Evolutionary conservation across 805 yeast species (phyloP), one percentile per base, ranked within the genome.

Genomic region (Lachancea fermentati): DNA sequence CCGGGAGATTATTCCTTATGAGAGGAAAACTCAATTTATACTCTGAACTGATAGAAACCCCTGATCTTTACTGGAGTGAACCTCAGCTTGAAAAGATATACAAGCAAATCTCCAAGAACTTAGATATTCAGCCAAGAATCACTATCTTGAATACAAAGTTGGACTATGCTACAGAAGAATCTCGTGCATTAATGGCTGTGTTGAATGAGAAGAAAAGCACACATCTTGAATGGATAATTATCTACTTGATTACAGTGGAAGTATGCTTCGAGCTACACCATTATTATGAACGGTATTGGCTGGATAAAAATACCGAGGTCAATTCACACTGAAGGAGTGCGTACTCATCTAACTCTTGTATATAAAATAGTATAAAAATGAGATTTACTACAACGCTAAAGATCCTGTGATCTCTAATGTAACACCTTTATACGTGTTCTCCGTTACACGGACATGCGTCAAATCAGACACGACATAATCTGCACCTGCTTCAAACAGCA

Each of bases 1-100:
- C 93, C 0, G 96, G 96, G 0, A 69, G 79, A 40, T 66, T 89
- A 16, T 75, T 89, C 48, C 65, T 85, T 32, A 66, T 89, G 11
- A 67, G 97, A 44, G 96, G 95, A 1, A 82, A 82, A 49, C 69
- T 89, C 49, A 89, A 89, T 51, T 65, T 89, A 24, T 87, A 89
- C 60, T 83, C 91, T 7, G 96, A 88, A 54, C 70, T 89, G 44
- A 85, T 86, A 22, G 96, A 88, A 51, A 86, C 94, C 0, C 97
- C 97, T 0, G 97, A 89, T 58, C 63, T 87, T 32, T 89, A 88
- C 61, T 89, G 97, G 97, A 75, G 86, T 34, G 96, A 88, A 55
- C 95, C 96, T 1, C 77, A 78, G 25, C 66, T 89, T 39, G 97
- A 89, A 55, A 71, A 72, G 39, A 77, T 87, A 7, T 89, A 86